Percentiles rank a stretch among this genome's conserved stretches.
These are phyloP conservation scores for Xerocomellus dryophilus DNA, from an alignment of 768 basidiomycete species.

Conservation along the genomic window DNA sequence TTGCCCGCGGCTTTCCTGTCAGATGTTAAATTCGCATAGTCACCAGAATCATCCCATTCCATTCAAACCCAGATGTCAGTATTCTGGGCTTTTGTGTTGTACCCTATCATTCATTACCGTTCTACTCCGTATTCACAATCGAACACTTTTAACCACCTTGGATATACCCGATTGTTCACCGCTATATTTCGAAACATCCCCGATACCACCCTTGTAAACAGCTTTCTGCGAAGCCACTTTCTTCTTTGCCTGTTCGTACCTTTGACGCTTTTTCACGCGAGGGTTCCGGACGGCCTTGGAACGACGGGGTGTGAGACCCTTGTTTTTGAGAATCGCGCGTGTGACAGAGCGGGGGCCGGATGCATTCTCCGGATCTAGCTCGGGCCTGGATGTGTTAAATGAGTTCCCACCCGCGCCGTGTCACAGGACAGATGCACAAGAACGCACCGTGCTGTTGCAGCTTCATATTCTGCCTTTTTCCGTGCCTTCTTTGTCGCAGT, in stretches of 20 bases:
- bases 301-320: constrained; percentile 87
- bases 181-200: constrained; percentile 70
- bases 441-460: constrained; percentile 55
- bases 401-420: constrained; percentile 1
- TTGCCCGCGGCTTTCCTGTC: constrained; percentile 3
- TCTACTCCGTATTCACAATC: constrained; percentile 40
- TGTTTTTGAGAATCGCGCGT: constrained; percentile 89
- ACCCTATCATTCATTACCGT: constrained; percentile 4
- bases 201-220: constrained; percentile 86
- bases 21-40: constrained; percentile 9
- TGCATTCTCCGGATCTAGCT: constrained; percentile 37
- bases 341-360: constrained; percentile 85
- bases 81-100: constrained; percentile 14
- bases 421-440: constrained; percentile 6
- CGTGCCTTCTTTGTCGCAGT: constrained; percentile 69
- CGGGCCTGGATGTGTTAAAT: constrained; percentile 25
- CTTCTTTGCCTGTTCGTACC: constrained; percentile 94
- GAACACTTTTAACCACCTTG: constrained; percentile 84
- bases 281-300: constrained; percentile 92
- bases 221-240: constrained; percentile 86
- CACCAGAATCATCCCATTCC: constrained; percentile 1
- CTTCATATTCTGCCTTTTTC: constrained; percentile 82
- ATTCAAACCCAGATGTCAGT: constrained; percentile 15
- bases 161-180: constrained; percentile 94
- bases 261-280: constrained; percentile 93